Base-by-base conservation (phyloP, 495 filamentous ascomycete genomes). In the Talaromyces borbonicus region DNA sequence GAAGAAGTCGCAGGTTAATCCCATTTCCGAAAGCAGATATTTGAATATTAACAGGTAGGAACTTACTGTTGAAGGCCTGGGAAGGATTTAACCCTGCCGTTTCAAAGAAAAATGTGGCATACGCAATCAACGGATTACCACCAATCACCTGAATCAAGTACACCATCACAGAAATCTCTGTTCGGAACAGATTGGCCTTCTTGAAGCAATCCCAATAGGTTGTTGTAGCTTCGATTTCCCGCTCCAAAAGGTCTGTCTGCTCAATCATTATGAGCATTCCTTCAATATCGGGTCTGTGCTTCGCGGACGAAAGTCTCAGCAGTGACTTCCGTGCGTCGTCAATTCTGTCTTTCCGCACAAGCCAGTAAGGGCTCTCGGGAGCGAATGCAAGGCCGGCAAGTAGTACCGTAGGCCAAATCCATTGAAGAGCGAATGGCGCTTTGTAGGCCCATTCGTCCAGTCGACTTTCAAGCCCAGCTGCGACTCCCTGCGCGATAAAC, bases 391-490 rank as follows among this genome's bases (percentile, higher is more conserved):
- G 47, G 0, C 54, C 55, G 19, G 71, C 47, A 8, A 69, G 56
- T 4, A 78, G 53, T 0, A 68, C 57, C 26, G 69, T 56, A 1
- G 72, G 71, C 75, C 73, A 78, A 19, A 74, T 46, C 73, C 74
- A 78, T 53, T 77, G 75, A 7, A 77, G 42, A 4, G 71, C 68
- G 51, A 75, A 78, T 0, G 76, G 76, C 36, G 78, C 77, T 30
- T 63, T 67, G 47, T 75, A 80, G 23, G 67, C 64, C 75, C 74
- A 78, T 33, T 70, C 38, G 32, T 64, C 61, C 2, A 49, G 38
- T 0, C 57, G 44, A n/a, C 27, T 54, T 2, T 66, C 32, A 7
- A 74, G 53, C 14, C 59, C 55, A 49, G 60, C 52, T 6, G 74
- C 59, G 2, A 81, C 69, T 11, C 72, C 74, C 24, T 66, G 60